Evolutionary conservation across 208 protist genomes (phyloP).

Genomic region (Leishmania arabica): DNA sequence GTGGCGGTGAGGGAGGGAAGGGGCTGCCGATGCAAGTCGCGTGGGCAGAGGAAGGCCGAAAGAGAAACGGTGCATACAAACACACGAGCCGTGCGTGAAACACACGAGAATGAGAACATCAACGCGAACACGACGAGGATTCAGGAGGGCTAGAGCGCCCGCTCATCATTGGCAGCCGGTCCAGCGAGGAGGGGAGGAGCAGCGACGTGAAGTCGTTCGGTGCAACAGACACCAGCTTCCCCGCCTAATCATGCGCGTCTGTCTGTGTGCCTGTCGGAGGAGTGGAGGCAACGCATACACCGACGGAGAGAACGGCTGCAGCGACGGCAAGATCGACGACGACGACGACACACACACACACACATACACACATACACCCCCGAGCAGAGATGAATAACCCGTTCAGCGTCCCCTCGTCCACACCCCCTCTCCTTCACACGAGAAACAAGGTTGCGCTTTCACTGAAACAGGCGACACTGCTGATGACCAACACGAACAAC

Average conservation of each 20-base stretch:
- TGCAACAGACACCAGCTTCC: not conserved
- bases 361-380: not conserved
- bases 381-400: not conserved
- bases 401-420: not conserved
- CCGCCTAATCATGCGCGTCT: not conserved
- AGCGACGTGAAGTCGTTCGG: not conserved
- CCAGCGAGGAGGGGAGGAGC: not conserved
- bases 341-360: not conserved
- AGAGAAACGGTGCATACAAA: not conserved
- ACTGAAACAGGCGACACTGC: not conserved
- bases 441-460: not conserved
- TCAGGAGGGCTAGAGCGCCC: not conserved
- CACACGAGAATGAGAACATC: constrained; percentile 3
- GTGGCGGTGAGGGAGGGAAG: not conserved
- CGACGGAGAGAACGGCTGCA: not conserved
- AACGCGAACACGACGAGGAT: not conserved
- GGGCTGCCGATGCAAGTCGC: not conserved
- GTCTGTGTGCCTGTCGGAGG: not conserved
- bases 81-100: not conserved
- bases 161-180: not conserved
- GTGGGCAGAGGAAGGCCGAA: not conserved
- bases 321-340: not conserved
- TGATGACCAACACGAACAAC: not conserved
- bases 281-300: not conserved
- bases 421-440: not conserved